Evolutionary conservation across 2,329 filamentous ascomycete genomes (phyloP), one percentile per base, ranked within the genome.

Genomic region (Tolypocladium tundrense): DNA sequence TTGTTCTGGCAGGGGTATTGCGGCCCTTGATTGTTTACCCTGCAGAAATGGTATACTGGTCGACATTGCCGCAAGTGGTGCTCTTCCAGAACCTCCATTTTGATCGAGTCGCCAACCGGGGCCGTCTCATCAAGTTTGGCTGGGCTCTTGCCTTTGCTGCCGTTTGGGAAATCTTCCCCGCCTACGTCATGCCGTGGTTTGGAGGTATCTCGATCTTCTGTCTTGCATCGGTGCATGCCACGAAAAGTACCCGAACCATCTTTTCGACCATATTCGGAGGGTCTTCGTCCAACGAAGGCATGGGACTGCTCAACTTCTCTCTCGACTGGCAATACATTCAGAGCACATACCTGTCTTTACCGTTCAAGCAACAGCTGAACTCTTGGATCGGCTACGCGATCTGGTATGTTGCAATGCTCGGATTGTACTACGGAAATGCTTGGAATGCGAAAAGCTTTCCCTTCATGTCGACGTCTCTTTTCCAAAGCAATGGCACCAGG

Each of bases 311-410:
- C 7, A 70, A 68, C 16, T 60, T 75, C 45, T 74, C 69, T 1
- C 68, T 78, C 19, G 76, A 79, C 58, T 77, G 75, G 75, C 70
- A 75, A 57, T 77, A 77, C 59, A 73, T 77, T 54, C 67, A 68
- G 4, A 69, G 66, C 39, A 60, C 64, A 4, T 72, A 61, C 3
- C 64, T 77, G 21, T 75, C 69, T 53, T 59, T 72, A 33, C 74
- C 73, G 0, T 63, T 75, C 1, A 66, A 73, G 37, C 73, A 71
- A 31, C 65, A 72, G 53, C 60, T 70, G 16, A 77, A 75, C 63
- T 62, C 64, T 2, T 64, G 70, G 43, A 67, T 76, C 45, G 74
- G 75, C 37, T 72, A 70, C 55, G 55, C 71, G 8, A 60, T 70
- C 4, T 75, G 71, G 61, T 68, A 72, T 33, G 41, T 69, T 11